These are phyloP conservation scores for Arthromyces matolae DNA, from an alignment of 768 basidiomycete species.

Conservation along the genomic window DNA sequence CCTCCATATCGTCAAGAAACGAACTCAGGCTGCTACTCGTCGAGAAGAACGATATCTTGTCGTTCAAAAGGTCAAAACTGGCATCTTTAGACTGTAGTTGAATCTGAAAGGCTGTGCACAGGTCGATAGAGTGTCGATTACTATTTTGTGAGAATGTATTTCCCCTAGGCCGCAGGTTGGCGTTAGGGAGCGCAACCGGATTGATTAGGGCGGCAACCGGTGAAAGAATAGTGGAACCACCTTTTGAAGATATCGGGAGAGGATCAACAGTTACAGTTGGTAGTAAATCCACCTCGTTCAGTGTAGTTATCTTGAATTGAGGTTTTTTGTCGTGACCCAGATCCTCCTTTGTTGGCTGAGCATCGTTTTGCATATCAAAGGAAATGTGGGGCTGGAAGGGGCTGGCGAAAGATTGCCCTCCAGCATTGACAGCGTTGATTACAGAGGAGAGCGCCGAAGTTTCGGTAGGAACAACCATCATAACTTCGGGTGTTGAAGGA, in stretches of 20 bases:
- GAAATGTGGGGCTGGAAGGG: conserved; percentile 2
- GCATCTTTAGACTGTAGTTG: conserved; percentile 42
- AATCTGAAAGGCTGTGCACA: conserved; percentile 45
- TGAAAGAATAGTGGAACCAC: too few relatives aligned
- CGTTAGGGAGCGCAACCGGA: conserved; percentile 19
- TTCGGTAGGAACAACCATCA: conserved; percentile 9
- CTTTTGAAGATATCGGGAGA: too few relatives aligned
- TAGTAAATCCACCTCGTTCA: conserved; percentile 20
- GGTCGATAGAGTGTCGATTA: conserved; percentile 42
- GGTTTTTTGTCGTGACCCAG: conserved; percentile 3
- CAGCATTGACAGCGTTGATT: conserved; percentile 19
- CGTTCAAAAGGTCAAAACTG: conserved; percentile 50
- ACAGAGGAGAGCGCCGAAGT: conserved; percentile 12
- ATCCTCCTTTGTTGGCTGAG: background rate
- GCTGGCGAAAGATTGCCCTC: conserved; percentile 19
- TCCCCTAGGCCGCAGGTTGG: conserved; percentile 25
- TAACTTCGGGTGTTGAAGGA: conserved; percentile 18
- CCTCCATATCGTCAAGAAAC: conserved; percentile 31
- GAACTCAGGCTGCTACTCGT: conserved; percentile 30
- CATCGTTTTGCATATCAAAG: conserved; percentile 4
- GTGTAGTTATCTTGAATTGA: conserved; percentile 9
- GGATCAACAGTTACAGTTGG: too few relatives aligned
- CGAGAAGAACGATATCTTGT: conserved; percentile 46
- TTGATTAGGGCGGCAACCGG: too few relatives aligned
- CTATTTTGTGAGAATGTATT: conserved; percentile 19